Evolutionary conservation across 2,329 filamentous ascomycete species (phyloP).

Genomic region (Botrytis hyacinthi): DNA sequence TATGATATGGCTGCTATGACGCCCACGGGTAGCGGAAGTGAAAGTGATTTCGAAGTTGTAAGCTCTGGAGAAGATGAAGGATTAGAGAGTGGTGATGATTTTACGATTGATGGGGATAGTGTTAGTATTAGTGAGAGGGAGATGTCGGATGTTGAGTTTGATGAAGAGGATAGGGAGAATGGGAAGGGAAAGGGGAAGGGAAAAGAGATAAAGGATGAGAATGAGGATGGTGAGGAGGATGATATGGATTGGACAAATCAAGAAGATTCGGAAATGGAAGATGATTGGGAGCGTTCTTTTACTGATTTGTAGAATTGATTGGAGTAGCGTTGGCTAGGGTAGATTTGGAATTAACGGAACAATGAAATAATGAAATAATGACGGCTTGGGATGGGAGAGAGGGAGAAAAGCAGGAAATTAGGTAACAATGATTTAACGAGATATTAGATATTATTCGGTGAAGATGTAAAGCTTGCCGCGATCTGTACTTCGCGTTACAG

Average conservation of each 20-base stretch:
- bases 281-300: background rate
- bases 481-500: no score
- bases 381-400: background rate
- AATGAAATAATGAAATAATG: background rate
- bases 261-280: background rate
- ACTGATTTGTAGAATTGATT: background rate
- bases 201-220: background rate
- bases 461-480: no score
- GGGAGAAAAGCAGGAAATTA: background rate
- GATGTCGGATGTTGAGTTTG: background rate
- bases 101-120: background rate
- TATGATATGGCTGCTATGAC: slow-evolving; percentile 16
- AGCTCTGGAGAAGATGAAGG: background rate
- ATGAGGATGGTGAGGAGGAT: background rate
- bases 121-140: background rate
- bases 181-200: background rate
- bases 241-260: background rate
- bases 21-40: slow-evolving; percentile 7
- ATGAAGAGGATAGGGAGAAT: background rate
- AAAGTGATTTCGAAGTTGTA: slow-evolving; percentile 12
- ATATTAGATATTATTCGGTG: background rate
- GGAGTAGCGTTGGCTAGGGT: background rate
- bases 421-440: background rate
- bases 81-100: background rate
- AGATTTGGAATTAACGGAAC: background rate